Evolutionary conservation across 768 basidiomycete species (phyloP).

Genomic region (Pluteus cervinus): DNA sequence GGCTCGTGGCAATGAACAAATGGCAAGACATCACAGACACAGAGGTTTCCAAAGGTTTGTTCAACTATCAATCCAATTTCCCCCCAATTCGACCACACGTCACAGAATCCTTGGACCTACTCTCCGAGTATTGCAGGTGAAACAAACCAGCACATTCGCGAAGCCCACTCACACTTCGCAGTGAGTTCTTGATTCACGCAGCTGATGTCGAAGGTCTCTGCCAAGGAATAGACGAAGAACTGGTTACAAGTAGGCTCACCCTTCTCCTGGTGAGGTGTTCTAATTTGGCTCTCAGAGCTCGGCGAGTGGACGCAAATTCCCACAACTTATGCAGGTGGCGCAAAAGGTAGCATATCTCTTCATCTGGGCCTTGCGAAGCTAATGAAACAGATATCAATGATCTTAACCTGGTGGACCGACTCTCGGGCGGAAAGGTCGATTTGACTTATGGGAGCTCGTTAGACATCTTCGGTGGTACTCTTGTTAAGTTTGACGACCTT

Average conservation of each 20-base stretch:
- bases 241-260: conserved; percentile 63
- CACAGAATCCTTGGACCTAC: conserved; percentile 68
- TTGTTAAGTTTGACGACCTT: conserved; percentile 20
- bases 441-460: conserved; percentile 75
- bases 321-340: conserved; percentile 96
- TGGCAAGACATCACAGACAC: conserved; percentile 97
- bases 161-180: conserved; percentile 20
- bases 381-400: conserved; percentile 62
- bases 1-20: conserved; percentile 98
- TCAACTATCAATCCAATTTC: background rate
- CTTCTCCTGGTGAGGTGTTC: background rate
- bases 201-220: conserved; percentile 99
- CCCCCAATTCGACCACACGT: background rate
- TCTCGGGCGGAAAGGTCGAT: conserved; percentile 82
- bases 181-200: conserved; percentile 93
- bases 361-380: background rate
- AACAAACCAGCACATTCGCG: background rate
- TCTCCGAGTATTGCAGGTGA: conserved; percentile 86
- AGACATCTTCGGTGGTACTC: conserved; percentile 53
- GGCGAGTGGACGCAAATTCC: conserved; percentile 91
- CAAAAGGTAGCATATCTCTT: conserved; percentile 56
- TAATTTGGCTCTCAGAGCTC: conserved; percentile 45
- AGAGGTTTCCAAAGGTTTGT: conserved; percentile 76
- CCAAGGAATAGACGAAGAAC: conserved; percentile 88
- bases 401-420: conserved; percentile 68